phyloP scores from a whole-genome alignment of 164 flowering plant species.

The Houttuynia cordata region DNA sequence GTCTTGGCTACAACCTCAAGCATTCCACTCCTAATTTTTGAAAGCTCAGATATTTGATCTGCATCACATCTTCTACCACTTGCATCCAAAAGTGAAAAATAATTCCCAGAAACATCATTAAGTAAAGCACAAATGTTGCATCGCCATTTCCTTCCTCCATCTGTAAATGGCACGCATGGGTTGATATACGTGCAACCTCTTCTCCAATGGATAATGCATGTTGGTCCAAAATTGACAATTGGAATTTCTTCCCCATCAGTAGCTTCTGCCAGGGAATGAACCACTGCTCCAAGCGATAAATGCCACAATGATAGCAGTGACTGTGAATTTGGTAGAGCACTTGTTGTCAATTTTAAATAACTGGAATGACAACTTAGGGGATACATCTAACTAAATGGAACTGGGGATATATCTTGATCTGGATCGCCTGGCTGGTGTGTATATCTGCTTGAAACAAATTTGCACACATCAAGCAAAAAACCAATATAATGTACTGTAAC shows the following conservation, averaged over 20 bases:
- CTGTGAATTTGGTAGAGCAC: conserved; percentile 81
- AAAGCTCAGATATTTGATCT: conserved; percentile 86
- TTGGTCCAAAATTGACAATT: conserved; percentile 62
- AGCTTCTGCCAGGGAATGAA: no score
- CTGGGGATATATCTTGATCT: no score
- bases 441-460: no score
- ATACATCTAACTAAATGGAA: conserved; percentile 37
- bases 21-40: conserved; percentile 87
- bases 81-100: conserved; percentile 77
- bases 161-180: no score
- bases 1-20: conserved; percentile 91
- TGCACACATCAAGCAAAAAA: no score
- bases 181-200: no score
- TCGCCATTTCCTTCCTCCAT: no score
- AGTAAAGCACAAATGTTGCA: no score
- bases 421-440: no score
- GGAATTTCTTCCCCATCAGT: conserved; percentile 98
- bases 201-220: conserved; percentile 77
- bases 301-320: conserved; percentile 93
- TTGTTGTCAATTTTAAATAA: conserved; percentile 72
- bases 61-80: conserved; percentile 72
- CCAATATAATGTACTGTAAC: no score
- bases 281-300: no score
- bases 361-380: conserved; percentile 71
- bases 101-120: no score